A percentile compares a stretch with the other conserved stretches of the same genome.
Evolutionary conservation across 345 rosid species (phyloP).

Genomic region (Mallotus nudiflorus): DNA sequence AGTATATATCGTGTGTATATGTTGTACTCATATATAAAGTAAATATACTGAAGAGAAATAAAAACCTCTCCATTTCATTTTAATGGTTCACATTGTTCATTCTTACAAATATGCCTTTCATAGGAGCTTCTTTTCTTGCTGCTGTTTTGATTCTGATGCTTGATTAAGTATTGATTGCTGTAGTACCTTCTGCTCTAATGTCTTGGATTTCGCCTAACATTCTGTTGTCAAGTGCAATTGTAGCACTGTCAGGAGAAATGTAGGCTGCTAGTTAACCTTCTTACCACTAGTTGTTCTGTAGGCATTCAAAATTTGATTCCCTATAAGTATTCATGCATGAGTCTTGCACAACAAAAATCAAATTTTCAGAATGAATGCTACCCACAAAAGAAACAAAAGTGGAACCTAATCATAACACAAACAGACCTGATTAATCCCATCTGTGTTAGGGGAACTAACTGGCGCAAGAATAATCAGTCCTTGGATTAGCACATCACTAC

Average conservation of each 20-base stretch:
- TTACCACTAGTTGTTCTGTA: conserved; percentile 46
- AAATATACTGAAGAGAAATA: too few relatives aligned
- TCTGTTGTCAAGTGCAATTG: conserved; percentile 79
- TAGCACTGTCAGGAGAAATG: conserved; percentile 78
- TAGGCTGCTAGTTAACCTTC: conserved; percentile 68
- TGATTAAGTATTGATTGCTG: conserved; percentile 53
- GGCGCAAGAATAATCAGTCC: conserved; percentile 66
- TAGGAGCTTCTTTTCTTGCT: conserved; percentile 62
- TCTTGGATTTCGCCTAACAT: conserved; percentile 81
- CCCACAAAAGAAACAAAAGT: too few relatives aligned
- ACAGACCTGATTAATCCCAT: conserved; percentile 76
- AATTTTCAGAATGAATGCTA: too few relatives aligned
- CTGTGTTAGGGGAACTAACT: conserved; percentile 68
- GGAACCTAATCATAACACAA: too few relatives aligned
- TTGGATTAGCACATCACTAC: conserved; percentile 48
- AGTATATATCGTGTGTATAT: too few relatives aligned
- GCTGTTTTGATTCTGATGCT: conserved; percentile 67
- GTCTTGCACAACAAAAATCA: conserved; percentile 46
- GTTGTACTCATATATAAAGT: too few relatives aligned
- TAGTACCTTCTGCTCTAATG: conserved; percentile 56
- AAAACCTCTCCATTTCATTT: too few relatives aligned
- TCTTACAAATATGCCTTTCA: conserved; percentile 60
- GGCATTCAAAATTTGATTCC: conserved; percentile 63
- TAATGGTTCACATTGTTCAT: too few relatives aligned
- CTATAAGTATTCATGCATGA: conserved; percentile 62